phyloP scores from a whole-genome alignment of 2,329 filamentous ascomycete species.

The Stenocarpella maydis region DNA sequence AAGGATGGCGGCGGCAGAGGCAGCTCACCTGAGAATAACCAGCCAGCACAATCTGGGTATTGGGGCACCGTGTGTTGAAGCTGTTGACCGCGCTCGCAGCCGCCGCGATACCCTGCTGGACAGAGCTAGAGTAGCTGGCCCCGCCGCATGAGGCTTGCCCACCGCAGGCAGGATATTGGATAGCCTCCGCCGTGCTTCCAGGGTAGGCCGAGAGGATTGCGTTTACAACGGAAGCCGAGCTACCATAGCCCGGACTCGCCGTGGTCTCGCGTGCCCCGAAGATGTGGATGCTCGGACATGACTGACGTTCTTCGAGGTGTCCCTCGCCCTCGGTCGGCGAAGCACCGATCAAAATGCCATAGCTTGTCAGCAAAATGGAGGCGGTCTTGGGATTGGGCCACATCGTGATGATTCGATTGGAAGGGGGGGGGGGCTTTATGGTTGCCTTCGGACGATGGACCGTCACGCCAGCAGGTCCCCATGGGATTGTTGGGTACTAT shows the following conservation, averaged over 20 bases:
- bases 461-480: not conserved
- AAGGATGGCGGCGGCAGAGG: not conserved
- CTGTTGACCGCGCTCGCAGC: slow-evolving; percentile 67
- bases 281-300: slow-evolving; percentile 53
- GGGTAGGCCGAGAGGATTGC: slow-evolving; percentile 56
- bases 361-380: slow-evolving; percentile 41
- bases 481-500: not conserved
- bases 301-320: slow-evolving; percentile 62
- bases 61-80: slow-evolving; percentile 64
- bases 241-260: slow-evolving; percentile 61
- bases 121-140: slow-evolving; percentile 67
- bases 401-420: slow-evolving; percentile 33
- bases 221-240: slow-evolving; percentile 58
- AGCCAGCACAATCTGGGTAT: slow-evolving; percentile 65
- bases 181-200: slow-evolving; percentile 62
- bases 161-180: slow-evolving; percentile 69
- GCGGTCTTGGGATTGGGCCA: slow-evolving; percentile 14
- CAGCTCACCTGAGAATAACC: slow-evolving; percentile 67
- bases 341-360: slow-evolving; percentile 56
- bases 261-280: slow-evolving; percentile 59
- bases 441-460: not conserved
- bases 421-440: not conserved
- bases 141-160: slow-evolving; percentile 66
- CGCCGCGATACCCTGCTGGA: slow-evolving; percentile 63
- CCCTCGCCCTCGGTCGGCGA: slow-evolving; percentile 62